Base-by-base conservation (phyloP, 1,284 basidiomycete genomes). In the Trichosporon sp. region DNA sequence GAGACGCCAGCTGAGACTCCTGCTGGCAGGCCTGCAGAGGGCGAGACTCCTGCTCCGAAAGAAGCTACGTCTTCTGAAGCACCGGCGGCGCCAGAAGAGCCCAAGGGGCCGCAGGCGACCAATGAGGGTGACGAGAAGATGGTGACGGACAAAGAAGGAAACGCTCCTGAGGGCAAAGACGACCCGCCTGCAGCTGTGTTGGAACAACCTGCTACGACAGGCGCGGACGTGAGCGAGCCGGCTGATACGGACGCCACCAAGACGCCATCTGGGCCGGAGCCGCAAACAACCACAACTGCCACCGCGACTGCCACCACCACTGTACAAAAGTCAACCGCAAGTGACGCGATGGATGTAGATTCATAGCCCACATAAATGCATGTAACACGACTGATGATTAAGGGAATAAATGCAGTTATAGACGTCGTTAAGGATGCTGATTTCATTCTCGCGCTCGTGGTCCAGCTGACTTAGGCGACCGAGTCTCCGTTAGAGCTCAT, bases 401-500 rank as follows among this genome's bases (percentile, higher is more conserved):
- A 54, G 49, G 27, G 19, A 25, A 29, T n/a, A 54, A 54, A 54
- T 54, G 49, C 49, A 54, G 27, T 27, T 29, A 25, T 54, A 29
- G 14, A 54, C 25, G 23, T 27, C 46, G 49, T 29, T 54, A 11
- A 2, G 21, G 13, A 8, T 46, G 2, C 46, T 29, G 13, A 29
- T 16, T 25, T 46, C 49, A 5, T 6, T 31, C 49, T 10, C 21
- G n/a, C n/a, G n/a, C n/a, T n/a, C n/a, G n/a, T n/a, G n/a, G n/a
- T n/a, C n/a, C n/a, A n/a, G n/a, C n/a, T n/a, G 8, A n/a, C 49
- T 54, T 11, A 54, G 19, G 49, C 49, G 14, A 54, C 49, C 25
- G 14, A 11, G 49, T 54, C 49, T 73, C 76, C 75, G 60, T 78
- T 78, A 31, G 73, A 58, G 54, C 32, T 37, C 70, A 81, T 77